phyloP scores from a whole-genome alignment of 2,329 filamentous ascomycete species.

The Claviceps humidiphila region DNA sequence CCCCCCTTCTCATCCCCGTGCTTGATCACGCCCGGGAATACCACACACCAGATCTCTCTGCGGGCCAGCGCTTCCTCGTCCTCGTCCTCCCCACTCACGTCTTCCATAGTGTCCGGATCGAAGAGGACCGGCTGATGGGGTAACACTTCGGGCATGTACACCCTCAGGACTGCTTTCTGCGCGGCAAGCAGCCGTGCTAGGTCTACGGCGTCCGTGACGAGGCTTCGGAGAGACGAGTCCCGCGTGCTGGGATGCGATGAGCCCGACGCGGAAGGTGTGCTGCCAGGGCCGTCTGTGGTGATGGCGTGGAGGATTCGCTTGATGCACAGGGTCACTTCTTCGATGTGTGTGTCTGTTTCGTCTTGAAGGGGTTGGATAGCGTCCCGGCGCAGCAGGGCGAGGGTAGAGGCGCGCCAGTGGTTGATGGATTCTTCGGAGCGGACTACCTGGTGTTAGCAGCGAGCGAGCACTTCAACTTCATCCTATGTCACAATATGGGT shows the following conservation, averaged over 20 bases:
- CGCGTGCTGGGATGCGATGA: conserved; percentile 27
- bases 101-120: conserved; percentile 49
- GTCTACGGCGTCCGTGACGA: conserved; percentile 40
- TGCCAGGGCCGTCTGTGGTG: conserved; percentile 19
- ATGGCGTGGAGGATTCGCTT: conserved; percentile 38
- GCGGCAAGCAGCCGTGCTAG: conserved; percentile 42
- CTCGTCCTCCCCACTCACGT: conserved; percentile 50
- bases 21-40: conserved; percentile 53
- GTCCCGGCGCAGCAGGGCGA: conserved; percentile 44
- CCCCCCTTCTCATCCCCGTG: conserved; percentile 50
- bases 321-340: conserved; percentile 30
- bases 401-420: conserved; percentile 53
- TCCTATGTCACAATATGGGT: too few species aligned
- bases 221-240: conserved; percentile 38
- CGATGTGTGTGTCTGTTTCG: conserved; percentile 29
- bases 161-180: conserved; percentile 44
- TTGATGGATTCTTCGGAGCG: conserved; percentile 42
- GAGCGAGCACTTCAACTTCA: too few species aligned
- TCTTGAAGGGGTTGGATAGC: conserved; percentile 30
- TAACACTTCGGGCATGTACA: conserved; percentile 40
- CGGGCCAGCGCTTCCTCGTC: conserved; percentile 40
- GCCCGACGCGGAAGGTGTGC: conserved; percentile 9
- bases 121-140: conserved; percentile 43
- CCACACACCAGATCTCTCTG: conserved; percentile 46
- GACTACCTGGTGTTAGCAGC: conserved; percentile 8